phyloP scores from a whole-genome alignment of 345 rosid genomes.

The Brassica juncea region DNA sequence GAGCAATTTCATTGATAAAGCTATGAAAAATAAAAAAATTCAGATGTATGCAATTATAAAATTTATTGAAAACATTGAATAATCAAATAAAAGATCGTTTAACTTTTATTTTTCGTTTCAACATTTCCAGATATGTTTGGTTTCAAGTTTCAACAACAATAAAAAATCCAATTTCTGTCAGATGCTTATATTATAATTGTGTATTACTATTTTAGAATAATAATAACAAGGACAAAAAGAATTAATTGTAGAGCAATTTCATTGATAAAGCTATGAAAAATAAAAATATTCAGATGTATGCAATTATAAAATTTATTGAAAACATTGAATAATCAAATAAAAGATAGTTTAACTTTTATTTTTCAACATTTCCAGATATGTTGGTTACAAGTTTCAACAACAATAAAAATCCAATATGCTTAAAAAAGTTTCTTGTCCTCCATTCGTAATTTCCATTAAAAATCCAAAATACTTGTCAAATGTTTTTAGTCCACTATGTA shows the following conservation, averaged over 20 bases:
- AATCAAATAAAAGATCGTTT: not conserved
- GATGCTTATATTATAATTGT: not conserved
- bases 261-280: not conserved
- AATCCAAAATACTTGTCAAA: slow-evolving; percentile 17
- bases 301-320: not conserved
- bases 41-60: not conserved
- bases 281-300: not conserved
- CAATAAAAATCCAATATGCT: not conserved
- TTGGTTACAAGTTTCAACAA: not conserved
- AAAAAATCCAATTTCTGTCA: not conserved
- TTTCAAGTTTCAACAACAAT: not conserved
- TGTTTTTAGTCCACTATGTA: not conserved
- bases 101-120: not conserved
- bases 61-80: not conserved
- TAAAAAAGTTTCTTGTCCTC: not conserved
- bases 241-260: not conserved
- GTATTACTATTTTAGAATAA: not conserved
- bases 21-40: not conserved
- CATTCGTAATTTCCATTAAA: slow-evolving; percentile 10
- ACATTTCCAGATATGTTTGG: not conserved
- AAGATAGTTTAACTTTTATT: not conserved
- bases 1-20: not conserved
- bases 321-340: not conserved
- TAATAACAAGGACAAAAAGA: no score
- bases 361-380: not conserved